A percentile compares a stretch with the other conserved stretches of the same genome.
Evolutionary conservation across 2,329 filamentous ascomycete genomes (phyloP).

Genomic region (Metarhizium robertsii): DNA sequence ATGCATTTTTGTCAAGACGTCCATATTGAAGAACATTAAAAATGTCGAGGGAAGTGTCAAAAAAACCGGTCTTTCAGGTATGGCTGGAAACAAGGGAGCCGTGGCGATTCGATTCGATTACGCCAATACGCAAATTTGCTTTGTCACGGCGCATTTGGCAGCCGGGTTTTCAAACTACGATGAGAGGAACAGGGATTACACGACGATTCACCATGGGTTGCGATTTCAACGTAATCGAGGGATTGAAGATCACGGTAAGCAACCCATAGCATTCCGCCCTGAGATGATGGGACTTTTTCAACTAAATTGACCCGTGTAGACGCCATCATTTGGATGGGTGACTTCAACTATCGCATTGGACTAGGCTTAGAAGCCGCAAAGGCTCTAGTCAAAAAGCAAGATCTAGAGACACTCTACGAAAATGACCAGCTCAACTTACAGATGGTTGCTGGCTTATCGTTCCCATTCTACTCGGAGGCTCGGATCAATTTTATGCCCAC

Average conservation of each 20-base stretch:
- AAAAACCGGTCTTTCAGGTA: conserved; percentile 89
- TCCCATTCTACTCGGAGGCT: conserved; percentile 86
- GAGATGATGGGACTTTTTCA: background rate
- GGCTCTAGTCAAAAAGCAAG: conserved; percentile 59
- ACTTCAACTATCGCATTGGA: conserved; percentile 97
- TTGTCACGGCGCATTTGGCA: conserved; percentile 92
- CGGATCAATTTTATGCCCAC: conserved; percentile 84
- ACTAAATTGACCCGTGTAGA: conserved; percentile 26
- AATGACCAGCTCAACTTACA: conserved; percentile 95
- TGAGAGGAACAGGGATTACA: conserved; percentile 87
- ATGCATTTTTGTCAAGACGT: conserved; percentile 80
- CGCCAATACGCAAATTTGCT: conserved; percentile 84
- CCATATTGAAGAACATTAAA: conserved; percentile 72
- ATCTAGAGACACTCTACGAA: conserved; percentile 74
- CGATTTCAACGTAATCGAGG: conserved; percentile 84
- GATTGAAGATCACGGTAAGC: conserved; percentile 77
- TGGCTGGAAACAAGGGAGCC: conserved; percentile 96
- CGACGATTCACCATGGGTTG: conserved; percentile 76
- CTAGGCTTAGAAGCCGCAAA: conserved; percentile 70
- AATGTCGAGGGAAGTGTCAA: conserved; percentile 96
- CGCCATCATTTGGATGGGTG: conserved; percentile 86
- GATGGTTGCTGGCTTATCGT: conserved; percentile 87
- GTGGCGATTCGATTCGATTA: conserved; percentile 95
- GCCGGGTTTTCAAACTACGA: conserved; percentile 96
- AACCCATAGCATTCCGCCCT: background rate